Evolutionary conservation across 1,284 basidiomycete species (phyloP).

Genomic region (Ganoderma boninense): DNA sequence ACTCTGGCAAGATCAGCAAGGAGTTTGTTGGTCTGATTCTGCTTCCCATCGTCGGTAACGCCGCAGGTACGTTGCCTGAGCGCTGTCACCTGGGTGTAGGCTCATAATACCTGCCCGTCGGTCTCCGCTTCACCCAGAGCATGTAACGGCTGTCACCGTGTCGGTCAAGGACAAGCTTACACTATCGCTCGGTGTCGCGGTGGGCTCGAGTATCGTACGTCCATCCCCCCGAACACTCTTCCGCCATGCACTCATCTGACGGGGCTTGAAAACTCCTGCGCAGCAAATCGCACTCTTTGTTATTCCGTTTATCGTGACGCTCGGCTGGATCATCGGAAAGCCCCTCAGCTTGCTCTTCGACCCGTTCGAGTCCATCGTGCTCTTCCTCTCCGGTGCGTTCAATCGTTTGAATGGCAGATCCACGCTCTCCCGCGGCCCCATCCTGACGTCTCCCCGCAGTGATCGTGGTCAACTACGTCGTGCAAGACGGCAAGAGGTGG

Average conservation of each 20-base stretch:
- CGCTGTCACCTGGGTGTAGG: background rate
- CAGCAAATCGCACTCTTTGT: conserved; percentile 91
- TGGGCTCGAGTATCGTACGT: conserved; percentile 89
- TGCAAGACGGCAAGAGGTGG: conserved; percentile 42
- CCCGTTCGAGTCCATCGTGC: conserved; percentile 70
- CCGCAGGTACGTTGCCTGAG: conserved; percentile 61
- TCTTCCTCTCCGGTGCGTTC: conserved; percentile 47
- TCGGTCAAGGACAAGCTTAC: conserved; percentile 86
- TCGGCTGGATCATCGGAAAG: conserved; percentile 73
- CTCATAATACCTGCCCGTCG: background rate
- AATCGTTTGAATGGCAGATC: background rate
- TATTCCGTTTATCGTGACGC: conserved; percentile 75
- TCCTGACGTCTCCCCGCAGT: conserved; percentile 29
- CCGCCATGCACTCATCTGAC: background rate
- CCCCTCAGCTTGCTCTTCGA: conserved; percentile 73
- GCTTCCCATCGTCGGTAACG: conserved; percentile 88
- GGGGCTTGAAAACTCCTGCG: conserved; percentile 3
- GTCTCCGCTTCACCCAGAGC: conserved; percentile 55
- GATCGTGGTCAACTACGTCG: conserved; percentile 44
- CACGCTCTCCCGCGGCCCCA: conserved; percentile 12
- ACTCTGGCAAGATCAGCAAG: conserved; percentile 60
- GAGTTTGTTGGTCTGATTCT: conserved; percentile 90
- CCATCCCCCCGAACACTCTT: conserved; percentile 19
- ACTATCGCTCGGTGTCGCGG: conserved; percentile 82
- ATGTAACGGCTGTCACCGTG: conserved; percentile 88